Percentiles rank a stretch among this genome's conserved stretches.
Evolutionary conservation across 2,329 filamentous ascomycete genomes (phyloP).

Genomic region (Aureobasidium zeae): DNA sequence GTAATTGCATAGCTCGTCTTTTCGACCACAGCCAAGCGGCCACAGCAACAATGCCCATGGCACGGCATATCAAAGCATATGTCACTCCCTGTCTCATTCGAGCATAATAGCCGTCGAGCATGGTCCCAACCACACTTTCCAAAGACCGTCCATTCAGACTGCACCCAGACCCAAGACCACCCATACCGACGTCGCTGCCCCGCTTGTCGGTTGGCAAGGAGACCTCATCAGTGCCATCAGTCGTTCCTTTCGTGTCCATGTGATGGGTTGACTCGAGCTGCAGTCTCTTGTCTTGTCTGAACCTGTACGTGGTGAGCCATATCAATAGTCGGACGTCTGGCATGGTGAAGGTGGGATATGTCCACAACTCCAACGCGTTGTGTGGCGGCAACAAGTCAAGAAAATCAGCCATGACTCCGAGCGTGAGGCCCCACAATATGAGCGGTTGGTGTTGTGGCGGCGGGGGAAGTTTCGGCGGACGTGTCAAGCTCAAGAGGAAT

Average conservation of each 20-base stretch:
- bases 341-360: constrained; percentile 58
- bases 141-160: constrained; percentile 23
- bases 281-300: constrained; percentile 43
- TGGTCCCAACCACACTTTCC: constrained; percentile 36
- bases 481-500: neutral
- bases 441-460: constrained; percentile 39
- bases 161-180: constrained; percentile 14
- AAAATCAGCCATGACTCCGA: constrained; percentile 59
- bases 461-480: constrained; percentile 18
- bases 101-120: constrained; percentile 46
- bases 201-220: constrained; percentile 18
- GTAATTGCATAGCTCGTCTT: no score
- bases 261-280: constrained; percentile 19
- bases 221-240: no score
- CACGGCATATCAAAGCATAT: constrained; percentile 33
- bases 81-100: constrained; percentile 40
- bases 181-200: constrained; percentile 8
- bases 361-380: constrained; percentile 54
- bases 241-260: no score
- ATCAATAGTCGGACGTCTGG: constrained; percentile 52
- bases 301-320: constrained; percentile 49
- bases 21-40: constrained; percentile 15
- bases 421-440: constrained; percentile 58
- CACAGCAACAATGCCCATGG: constrained; percentile 18
- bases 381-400: constrained; percentile 57